Base-by-base conservation (phyloP, 352 stramenopile species). In the Nothophytophthora sp. region DNA sequence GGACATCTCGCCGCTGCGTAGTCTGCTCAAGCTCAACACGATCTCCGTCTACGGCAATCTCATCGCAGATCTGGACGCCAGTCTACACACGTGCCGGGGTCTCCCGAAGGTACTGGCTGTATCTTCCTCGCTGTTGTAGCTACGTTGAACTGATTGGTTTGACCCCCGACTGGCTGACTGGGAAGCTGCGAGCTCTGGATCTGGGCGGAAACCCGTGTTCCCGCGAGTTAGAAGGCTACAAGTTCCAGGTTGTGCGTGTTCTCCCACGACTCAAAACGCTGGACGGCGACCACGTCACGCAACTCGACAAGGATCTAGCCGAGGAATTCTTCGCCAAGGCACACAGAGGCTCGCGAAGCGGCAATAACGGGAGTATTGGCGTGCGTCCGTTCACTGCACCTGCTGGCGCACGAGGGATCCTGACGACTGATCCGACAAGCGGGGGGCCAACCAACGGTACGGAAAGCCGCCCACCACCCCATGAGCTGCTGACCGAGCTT, bases 201-300 rank as follows among this genome's bases (percentile, higher is more conserved):
- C 60, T 93, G 1, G 83, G 81, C 4, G 83, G 79, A 6, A 93
- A 93, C 25, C 81, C 81, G 13, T 93, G 80, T 45, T 81, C 83
- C 1, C 61, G 70, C 5, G 63, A 84, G 34, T 47, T 71, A 0
- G 71, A 81, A 18, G 72, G 76, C 11, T 93, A 90, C 63, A 93
- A 93, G 50, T 93, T 90, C 42, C 59, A 75, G 23, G 71, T 88
- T 22, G 56, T 93, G 10, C 65, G 74, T 7, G 51, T 70, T 15
- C 63, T 93, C 13, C 69, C 81, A 2, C 74, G 81, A 22, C 64
- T 93, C 5, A 86, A 87, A 25, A 73, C 55, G 2, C 58, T 93
- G n/a, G 83, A 93, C 23, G 83, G 83, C 1, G 80, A 91, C 27
- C 72, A 86, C 5, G 48, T 89, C 29, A 89, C 80, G 19, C 72